A percentile compares a stretch with the other conserved stretches of the same genome.
These are phyloP conservation scores for Amanita exitialis DNA, from an alignment of 768 basidiomycete species.

Conservation along the genomic window DNA sequence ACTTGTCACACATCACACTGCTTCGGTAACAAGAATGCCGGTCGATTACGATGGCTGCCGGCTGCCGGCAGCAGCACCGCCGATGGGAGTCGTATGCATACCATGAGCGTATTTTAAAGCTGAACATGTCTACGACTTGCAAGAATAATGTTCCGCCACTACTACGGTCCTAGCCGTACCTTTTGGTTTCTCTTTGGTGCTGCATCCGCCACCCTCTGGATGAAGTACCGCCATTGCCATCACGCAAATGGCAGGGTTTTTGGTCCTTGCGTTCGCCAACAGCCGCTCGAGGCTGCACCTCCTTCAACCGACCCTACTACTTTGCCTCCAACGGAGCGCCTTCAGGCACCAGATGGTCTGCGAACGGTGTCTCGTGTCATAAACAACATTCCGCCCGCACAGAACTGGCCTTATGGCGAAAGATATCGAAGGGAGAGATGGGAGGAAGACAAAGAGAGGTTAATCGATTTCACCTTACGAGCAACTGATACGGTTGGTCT, in stretches of 20 bases:
- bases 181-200: constrained; percentile 66
- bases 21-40: not conserved
- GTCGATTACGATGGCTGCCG: not conserved
- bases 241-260: constrained; percentile 17
- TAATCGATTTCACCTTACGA: constrained; percentile 34
- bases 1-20: constrained; percentile 2
- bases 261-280: constrained; percentile 22
- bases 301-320: constrained; percentile 1
- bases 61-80: not conserved
- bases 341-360: constrained; percentile 6
- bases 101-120: not conserved
- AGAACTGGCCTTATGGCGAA: constrained; percentile 11
- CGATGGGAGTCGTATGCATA: not conserved
- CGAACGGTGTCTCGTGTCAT: constrained; percentile 15
- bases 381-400: constrained; percentile 16
- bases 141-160: not conserved
- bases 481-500: constrained; percentile 39
- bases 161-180: constrained; percentile 41
- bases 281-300: not conserved
- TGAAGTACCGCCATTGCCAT: constrained; percentile 26
- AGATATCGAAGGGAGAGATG: constrained; percentile 21
- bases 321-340: constrained; percentile 2
- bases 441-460: constrained; percentile 37
- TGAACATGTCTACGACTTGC: not conserved
- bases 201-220: constrained; percentile 26